Evolutionary conservation across 495 filamentous ascomycete species (phyloP).

Genomic region (Tuber indicum): DNA sequence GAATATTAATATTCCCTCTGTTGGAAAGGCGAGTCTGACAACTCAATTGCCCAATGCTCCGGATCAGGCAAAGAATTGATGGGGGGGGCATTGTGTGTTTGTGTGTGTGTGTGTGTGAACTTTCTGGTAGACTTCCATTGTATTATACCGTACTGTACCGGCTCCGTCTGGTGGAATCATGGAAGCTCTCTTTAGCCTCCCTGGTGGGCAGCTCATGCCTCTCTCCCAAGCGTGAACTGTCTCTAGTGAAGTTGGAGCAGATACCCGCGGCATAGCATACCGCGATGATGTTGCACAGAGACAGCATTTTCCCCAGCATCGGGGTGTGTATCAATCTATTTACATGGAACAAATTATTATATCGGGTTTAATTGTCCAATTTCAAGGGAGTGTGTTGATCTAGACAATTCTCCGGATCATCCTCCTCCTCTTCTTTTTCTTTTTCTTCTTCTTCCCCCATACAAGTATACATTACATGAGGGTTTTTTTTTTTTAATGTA

Average conservation of each 20-base stretch:
- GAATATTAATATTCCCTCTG: background rate
- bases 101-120: background rate
- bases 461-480: background rate
- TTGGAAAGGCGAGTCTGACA: background rate
- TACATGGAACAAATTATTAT: background rate
- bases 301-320: background rate
- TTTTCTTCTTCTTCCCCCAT: background rate
- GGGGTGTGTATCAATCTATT: background rate
- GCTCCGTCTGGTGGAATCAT: background rate
- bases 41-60: background rate
- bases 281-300: constrained; percentile 2
- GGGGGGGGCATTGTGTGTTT: background rate
- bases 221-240: background rate
- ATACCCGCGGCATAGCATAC: background rate
- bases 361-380: background rate
- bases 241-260: background rate
- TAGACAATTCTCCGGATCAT: background rate
- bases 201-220: background rate
- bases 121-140: background rate
- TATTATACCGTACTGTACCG: background rate
- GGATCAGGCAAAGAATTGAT: background rate
- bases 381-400: background rate
- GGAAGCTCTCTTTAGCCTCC: background rate
- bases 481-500: background rate
- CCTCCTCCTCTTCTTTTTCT: background rate